These are phyloP conservation scores for Arxiozyma bovina DNA, from an alignment of 1,139 yeast species.

Conservation along the genomic window DNA sequence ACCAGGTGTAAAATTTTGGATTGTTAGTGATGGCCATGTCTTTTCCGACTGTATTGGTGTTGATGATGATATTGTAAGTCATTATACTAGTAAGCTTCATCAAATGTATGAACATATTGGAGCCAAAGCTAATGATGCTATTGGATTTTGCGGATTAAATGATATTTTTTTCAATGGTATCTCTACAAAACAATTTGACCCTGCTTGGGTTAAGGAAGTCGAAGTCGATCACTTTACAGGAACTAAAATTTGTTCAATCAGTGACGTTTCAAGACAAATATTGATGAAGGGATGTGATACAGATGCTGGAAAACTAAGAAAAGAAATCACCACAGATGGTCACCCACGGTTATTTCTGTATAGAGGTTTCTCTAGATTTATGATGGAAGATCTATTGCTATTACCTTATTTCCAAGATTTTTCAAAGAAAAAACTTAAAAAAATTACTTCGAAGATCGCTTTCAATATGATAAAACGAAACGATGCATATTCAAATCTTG, in stretches of 20 bases:
- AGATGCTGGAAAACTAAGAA: slow-evolving; percentile 34
- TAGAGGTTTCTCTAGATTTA: slow-evolving; percentile 51
- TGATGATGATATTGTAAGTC: slow-evolving; percentile 46
- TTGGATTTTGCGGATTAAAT: slow-evolving; percentile 35
- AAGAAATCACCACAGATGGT: slow-evolving; percentile 30
- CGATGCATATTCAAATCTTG: slow-evolving; percentile 57
- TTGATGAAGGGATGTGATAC: slow-evolving; percentile 38
- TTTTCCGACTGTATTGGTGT: slow-evolving; percentile 54
- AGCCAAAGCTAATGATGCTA: slow-evolving; percentile 23
- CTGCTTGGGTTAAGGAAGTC: slow-evolving; percentile 25
- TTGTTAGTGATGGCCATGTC: slow-evolving; percentile 59
- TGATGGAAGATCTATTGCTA: slow-evolving; percentile 47
- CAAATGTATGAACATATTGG: slow-evolving; percentile 34
- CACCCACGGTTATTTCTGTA: slow-evolving; percentile 47
- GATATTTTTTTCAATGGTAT: slow-evolving; percentile 31
- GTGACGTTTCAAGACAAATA: slow-evolving; percentile 34
- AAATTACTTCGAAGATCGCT: slow-evolving; percentile 45
- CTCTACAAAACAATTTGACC: slow-evolving; percentile 23
- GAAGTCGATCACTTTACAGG: slow-evolving; percentile 32
- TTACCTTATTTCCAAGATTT: slow-evolving; percentile 35
- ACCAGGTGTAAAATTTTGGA: slow-evolving; percentile 48
- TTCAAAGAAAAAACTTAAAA: slow-evolving; percentile 44
- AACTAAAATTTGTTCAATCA: slow-evolving; percentile 30
- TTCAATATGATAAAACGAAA: slow-evolving; percentile 58
- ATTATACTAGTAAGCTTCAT: slow-evolving; percentile 39